A percentile compares a stretch with the other conserved stretches of the same genome.
phyloP scores from a whole-genome alignment of 441 rosid genomes.

The Eutrema salsugineum region DNA sequence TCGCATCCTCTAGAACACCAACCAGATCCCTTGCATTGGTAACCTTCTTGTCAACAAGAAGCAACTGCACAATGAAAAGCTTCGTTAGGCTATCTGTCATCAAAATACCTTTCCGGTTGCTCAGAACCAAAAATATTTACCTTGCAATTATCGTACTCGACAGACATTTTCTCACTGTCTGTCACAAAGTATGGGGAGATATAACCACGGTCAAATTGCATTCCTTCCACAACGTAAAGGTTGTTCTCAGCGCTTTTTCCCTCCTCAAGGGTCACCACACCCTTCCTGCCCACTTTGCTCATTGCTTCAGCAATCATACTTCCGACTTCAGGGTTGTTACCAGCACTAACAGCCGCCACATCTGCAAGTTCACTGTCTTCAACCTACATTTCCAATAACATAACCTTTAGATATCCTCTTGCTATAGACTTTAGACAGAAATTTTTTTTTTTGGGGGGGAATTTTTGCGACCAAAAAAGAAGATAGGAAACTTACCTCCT shows the following conservation, averaged over 20 bases:
- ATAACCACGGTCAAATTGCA: slow-evolving; percentile 98
- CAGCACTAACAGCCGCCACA: slow-evolving; percentile 98
- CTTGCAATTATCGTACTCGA: slow-evolving; percentile 84
- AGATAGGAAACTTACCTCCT: slow-evolving; percentile 49
- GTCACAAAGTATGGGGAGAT: slow-evolving; percentile 96
- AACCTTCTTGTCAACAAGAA: slow-evolving; percentile 89
- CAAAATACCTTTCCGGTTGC: neutral
- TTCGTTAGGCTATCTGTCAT: neutral
- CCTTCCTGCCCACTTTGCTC: slow-evolving; percentile 94
- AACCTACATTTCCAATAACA: slow-evolving; percentile 42
- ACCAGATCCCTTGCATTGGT: slow-evolving; percentile 93
- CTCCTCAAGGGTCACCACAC: slow-evolving; percentile 95
- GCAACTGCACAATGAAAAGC: slow-evolving; percentile 47
- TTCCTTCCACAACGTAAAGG: slow-evolving; percentile 95
- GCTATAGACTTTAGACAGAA: neutral
- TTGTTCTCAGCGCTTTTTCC: slow-evolving; percentile 90
- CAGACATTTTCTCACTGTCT: slow-evolving; percentile 90
- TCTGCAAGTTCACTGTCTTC: slow-evolving; percentile 97
- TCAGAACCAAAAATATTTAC: neutral
- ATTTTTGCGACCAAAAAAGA: neutral
- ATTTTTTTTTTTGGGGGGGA: no score
- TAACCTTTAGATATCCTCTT: neutral
- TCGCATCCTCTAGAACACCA: slow-evolving; percentile 78
- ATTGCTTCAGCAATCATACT: slow-evolving; percentile 96
- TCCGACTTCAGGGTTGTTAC: slow-evolving; percentile 78